Evolutionary conservation across 2,329 filamentous ascomycete species (phyloP).

Genomic region (Orbilia javanica): DNA sequence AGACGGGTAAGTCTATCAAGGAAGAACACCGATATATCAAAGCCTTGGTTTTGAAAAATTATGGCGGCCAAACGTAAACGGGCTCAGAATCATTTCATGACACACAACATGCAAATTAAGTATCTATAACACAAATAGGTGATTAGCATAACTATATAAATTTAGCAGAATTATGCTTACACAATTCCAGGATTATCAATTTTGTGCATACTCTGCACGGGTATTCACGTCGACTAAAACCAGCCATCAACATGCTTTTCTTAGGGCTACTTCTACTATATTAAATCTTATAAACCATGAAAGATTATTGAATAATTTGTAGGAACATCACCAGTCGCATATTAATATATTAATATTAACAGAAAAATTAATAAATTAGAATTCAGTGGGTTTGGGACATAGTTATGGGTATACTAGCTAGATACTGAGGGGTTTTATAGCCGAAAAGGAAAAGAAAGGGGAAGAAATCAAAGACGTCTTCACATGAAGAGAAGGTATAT

Average conservation of each 20-base stretch:
- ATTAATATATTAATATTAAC: background rate
- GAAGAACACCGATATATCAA: conserved; percentile 72
- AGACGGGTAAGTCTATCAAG: conserved; percentile 74
- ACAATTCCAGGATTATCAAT: conserved; percentile 74
- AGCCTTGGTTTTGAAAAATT: conserved; percentile 73
- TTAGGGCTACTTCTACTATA: too few relatives aligned
- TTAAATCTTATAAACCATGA: too few relatives aligned
- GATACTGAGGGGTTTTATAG: background rate
- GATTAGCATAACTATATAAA: too few relatives aligned
- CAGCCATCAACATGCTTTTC: too few relatives aligned
- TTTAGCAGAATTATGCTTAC: too few relatives aligned
- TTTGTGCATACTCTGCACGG: too few relatives aligned
- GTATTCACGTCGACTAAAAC: too few relatives aligned
- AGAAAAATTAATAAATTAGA: background rate
- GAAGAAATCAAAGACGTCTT: background rate
- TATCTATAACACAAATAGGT: too few relatives aligned
- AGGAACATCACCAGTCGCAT: conserved; percentile 74
- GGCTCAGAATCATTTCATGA: too few relatives aligned
- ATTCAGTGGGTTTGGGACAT: background rate
- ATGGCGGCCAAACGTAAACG: conserved; percentile 71
- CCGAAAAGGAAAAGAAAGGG: too few relatives aligned
- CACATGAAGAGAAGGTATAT: background rate
- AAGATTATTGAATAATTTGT: too few relatives aligned
- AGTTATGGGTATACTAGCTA: background rate
- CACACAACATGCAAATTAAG: too few relatives aligned